A percentile compares a stretch with the other conserved stretches of the same genome.
Conservation (phyloP, 83 land plant species). For the Picea abies region DNA sequence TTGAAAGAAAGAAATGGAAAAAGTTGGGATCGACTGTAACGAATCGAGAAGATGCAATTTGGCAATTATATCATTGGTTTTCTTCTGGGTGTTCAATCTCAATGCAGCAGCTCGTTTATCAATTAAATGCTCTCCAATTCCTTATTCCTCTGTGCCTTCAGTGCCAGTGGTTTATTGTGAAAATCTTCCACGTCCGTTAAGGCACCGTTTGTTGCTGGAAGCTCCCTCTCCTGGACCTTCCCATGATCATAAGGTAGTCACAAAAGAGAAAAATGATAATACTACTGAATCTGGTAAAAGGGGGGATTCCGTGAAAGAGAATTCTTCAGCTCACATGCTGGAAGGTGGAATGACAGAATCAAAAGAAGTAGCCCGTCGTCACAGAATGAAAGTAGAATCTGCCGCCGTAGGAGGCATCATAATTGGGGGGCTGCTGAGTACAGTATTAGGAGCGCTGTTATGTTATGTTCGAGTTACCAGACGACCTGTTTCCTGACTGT, state of each 20-base stretch:
- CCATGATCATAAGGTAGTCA: too few species aligned
- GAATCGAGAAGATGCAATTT: neutral
- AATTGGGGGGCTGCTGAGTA: neutral
- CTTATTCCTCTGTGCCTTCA: neutral
- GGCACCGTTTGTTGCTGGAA: neutral
- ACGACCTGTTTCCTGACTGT: neutral
- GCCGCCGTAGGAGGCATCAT: conserved; percentile 4
- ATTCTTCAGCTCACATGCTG: too few species aligned
- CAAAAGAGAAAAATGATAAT: too few species aligned
- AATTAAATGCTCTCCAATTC: neutral
- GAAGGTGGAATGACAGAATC: too few species aligned
- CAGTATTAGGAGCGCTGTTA: neutral
- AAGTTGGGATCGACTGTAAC: neutral
- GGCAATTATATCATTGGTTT: neutral
- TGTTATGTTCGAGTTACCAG: conserved; percentile 19
- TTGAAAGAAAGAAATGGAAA: neutral
- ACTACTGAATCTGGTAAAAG: too few species aligned
- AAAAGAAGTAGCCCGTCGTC: neutral
- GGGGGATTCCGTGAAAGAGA: too few species aligned
- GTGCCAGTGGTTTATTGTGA: neutral
- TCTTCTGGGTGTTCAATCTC: neutral
- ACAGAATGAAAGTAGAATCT: conserved; percentile 19
- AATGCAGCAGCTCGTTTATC: neutral
- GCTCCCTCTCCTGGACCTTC: neutral
- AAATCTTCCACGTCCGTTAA: neutral